These are phyloP conservation scores for Lyophyllum semitale DNA, from an alignment of 768 basidiomycete genomes.

Conservation along the genomic window DNA sequence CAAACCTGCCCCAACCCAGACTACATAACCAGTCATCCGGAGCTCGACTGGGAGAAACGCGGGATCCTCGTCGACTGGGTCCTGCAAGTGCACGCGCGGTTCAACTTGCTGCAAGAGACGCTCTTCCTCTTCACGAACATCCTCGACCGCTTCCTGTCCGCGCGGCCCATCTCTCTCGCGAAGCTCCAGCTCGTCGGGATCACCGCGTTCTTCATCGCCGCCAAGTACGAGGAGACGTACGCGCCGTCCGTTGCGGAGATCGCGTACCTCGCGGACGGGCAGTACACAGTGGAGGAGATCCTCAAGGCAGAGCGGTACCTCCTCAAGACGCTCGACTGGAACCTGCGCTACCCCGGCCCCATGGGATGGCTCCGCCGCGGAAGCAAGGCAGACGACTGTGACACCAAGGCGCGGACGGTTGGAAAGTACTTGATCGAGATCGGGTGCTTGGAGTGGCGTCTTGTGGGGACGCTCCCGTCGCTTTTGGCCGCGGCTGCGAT, in stretches of 20 bases:
- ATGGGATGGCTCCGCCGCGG: constrained; percentile 87
- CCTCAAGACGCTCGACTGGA: constrained; percentile 83
- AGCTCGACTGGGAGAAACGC: constrained; percentile 89
- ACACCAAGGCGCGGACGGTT: constrained; percentile 81
- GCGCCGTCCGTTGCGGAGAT: constrained; percentile 85
- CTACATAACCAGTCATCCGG: constrained; percentile 84
- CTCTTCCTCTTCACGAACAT: constrained; percentile 89
- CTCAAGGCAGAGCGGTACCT: constrained; percentile 89
- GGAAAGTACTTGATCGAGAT: constrained; percentile 94
- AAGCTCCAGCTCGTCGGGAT: constrained; percentile 93
- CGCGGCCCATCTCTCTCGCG: constrained; percentile 73
- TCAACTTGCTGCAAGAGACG: constrained; percentile 86
- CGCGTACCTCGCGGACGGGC: constrained; percentile 74
- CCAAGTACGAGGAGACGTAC: constrained; percentile 93
- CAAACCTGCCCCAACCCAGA: constrained; percentile 76
- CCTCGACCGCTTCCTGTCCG: constrained; percentile 72
- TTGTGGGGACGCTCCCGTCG: constrained; percentile 76
- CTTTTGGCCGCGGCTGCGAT: constrained; percentile 80
- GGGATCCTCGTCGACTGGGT: constrained; percentile 92
- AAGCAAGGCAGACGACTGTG: constrained; percentile 93
- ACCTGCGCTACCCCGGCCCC: constrained; percentile 84
- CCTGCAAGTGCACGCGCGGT: constrained; percentile 86
- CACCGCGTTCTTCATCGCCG: constrained; percentile 82
- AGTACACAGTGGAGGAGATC: constrained; percentile 78
- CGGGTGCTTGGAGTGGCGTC: constrained; percentile 74